Base-by-base conservation (phyloP, 495 filamentous ascomycete species). In the Penicillium lagena region DNA sequence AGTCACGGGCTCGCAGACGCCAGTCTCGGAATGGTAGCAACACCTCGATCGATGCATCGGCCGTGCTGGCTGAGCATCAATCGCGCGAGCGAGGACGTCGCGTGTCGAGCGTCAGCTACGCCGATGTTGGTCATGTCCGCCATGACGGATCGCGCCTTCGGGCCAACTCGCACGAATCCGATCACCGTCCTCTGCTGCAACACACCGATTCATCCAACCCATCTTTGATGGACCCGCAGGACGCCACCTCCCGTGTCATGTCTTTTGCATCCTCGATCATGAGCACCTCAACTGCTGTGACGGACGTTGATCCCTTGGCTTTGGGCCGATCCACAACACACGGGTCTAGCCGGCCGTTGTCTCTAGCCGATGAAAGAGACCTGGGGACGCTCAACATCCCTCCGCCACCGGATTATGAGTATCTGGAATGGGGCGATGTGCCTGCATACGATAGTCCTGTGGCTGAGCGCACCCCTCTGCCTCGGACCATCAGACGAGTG, bases 141-240 rank as follows among this genome's bases (percentile, higher is more conserved):
- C 89, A 90, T 49, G 93, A 97, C 56, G 93, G 93, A 13, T 87
- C 87, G 0, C 78, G 93, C 11, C 63, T 98, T 42, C 81, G 93
- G 34, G 87, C 87, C 12, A 84, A 83, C 51, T 91, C 87, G 38
- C 72, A 73, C 15, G 89, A 91, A 47, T 87, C 84, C 32, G 87
- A 95, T 55, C 68, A 79, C 11, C 67, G 80, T 11, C 88, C 88
- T 2, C 72, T 95, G 3, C 71, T 95, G 5, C 80, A 79, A 14
- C 80, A 86, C 4, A 77, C 51, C 28, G 55, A 60, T 29, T 54
- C 52, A 10, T 58, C 59, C 5, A 57, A 56, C 15, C 54, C 64
- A 0, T 61, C 58, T 0, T 35, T 58, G 27, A 37, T 17, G n/a
- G 51, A 58, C 11, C 48, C 56, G 4, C 54, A 55, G 7, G 59